Evolutionary conservation across 148 eudicot genomes (phyloP), one percentile per base, ranked within the genome.

Genomic region (Chenopodium formosanum): DNA sequence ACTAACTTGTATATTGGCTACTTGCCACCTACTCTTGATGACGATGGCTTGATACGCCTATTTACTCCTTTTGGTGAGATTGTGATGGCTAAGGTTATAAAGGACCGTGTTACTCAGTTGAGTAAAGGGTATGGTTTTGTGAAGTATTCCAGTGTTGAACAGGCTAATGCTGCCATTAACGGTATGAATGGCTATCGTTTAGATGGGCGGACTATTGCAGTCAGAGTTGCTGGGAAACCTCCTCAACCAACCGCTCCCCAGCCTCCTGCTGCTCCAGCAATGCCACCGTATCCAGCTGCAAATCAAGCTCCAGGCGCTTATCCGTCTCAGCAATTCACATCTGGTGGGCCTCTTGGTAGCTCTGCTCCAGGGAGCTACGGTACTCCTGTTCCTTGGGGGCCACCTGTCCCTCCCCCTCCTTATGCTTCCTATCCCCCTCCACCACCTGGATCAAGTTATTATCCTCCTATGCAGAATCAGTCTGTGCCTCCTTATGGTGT

Each of bases 51-150:
- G 88, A 91, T 94, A 46, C 86, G 84, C 65, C 78, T 93, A 75
- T 94, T 94, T 84, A 73, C 92, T 8, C 88, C 93, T 44, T 94
- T 89, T 77, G 98, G 98, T 75, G 91, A 87, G 22, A 91, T 94
- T 81, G 94, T 89, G 84, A 91, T 86, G 94, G 97, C 97, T 29
- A 94, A 93, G 87, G 94, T 94, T 80, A 92, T 94, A 58, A 94
- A 90, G 83, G 97, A 94, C 63, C 79, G 91, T 34, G 84, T 82
- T 31, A 87, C 92, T 78, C 92, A 91, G 70, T 75, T 90, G 84
- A 93, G 97, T 85, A 94, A 93, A 84, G 98, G 98, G 58, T 94
- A 94, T 87, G 98, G 98, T 48, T 94, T 94, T 87, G 98, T 94
- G 52, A 94, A 93, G 87, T 94, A 91, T 87, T 86, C 97, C 6